Evolutionary conservation across 2,329 filamentous ascomycete species (phyloP).

Genomic region (Hymenoscyphus albidus): DNA sequence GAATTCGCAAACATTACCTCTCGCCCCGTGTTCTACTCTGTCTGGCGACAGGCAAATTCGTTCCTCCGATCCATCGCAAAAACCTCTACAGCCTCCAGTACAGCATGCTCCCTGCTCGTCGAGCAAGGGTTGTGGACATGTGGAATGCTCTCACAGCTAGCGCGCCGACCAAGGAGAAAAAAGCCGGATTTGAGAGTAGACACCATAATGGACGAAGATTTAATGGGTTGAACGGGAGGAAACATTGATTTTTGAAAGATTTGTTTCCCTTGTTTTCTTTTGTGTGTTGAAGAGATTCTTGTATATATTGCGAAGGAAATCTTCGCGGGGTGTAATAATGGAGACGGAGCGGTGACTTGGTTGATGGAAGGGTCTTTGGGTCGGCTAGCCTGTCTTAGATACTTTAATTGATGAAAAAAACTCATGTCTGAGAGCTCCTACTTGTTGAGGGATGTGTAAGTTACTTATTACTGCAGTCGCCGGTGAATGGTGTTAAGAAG

Average conservation of each 20-base stretch:
- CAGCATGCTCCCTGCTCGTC: conserved; percentile 84
- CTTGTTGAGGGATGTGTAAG: too few relatives aligned
- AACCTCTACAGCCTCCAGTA: conserved; percentile 96
- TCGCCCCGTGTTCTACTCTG: conserved; percentile 84
- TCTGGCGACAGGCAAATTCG: conserved; percentile 84
- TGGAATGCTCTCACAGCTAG: conserved; percentile 52
- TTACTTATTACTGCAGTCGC: too few relatives aligned
- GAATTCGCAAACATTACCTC: conserved; percentile 92
- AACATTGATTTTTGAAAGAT: background rate
- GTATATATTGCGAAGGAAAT: background rate
- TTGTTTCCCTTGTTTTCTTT: background rate
- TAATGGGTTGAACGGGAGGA: conserved; percentile 10
- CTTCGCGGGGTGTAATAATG: background rate
- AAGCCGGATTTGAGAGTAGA: conserved; percentile 7
- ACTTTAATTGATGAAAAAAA: too few relatives aligned
- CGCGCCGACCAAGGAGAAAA: conserved; percentile 5
- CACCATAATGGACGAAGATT: conserved; percentile 11
- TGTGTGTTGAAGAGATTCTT: background rate
- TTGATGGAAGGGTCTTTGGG: too few relatives aligned
- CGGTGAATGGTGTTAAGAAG: too few relatives aligned
- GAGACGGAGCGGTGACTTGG: background rate
- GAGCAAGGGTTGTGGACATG: conserved; percentile 78
- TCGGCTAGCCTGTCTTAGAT: too few relatives aligned
- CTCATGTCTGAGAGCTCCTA: too few relatives aligned
- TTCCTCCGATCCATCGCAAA: conserved; percentile 90